These are phyloP conservation scores for Hamamelis virginiana DNA, from an alignment of 164 flowering plant genomes.

Conservation along the genomic window DNA sequence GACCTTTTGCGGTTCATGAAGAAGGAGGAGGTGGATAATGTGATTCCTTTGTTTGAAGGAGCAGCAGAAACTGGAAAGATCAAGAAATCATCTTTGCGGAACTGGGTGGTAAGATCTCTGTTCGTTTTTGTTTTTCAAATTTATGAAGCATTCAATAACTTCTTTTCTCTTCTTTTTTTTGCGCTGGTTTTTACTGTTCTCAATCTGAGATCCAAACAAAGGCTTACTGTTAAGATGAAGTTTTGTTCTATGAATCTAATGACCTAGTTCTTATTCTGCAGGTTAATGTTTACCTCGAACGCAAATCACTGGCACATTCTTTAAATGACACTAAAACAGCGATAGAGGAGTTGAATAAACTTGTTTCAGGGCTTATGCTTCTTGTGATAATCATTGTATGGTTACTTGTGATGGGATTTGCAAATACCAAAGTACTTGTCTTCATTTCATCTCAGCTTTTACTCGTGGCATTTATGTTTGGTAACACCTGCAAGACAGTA, in stretches of 20 bases:
- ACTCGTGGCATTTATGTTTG: conserved; percentile 69
- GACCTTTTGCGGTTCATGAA: conserved; percentile 75
- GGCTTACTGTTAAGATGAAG: too few species aligned
- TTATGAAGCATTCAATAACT: not conserved
- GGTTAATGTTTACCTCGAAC: conserved; percentile 75
- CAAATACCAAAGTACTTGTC: conserved; percentile 66
- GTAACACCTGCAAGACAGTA: conserved; percentile 68
- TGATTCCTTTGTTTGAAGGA: conserved; percentile 70
- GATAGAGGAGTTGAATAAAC: conserved; percentile 70
- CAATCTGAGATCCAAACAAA: too few species aligned
- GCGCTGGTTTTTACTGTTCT: not conserved
- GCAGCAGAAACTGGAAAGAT: conserved; percentile 64
- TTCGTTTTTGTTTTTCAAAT: not conserved
- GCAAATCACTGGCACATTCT: conserved; percentile 75
- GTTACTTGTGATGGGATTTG: conserved; percentile 68
- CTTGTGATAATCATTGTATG: conserved; percentile 51
- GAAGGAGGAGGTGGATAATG: conserved; percentile 55
- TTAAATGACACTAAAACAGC: conserved; percentile 89
- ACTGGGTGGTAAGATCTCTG: conserved; percentile 72
- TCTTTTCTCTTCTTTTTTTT: not conserved
- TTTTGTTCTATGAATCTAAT: not conserved
- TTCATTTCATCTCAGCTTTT: conserved; percentile 80
- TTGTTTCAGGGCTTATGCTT: conserved; percentile 43
- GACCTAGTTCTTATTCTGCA: conserved; percentile 25
- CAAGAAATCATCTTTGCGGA: conserved; percentile 51